Conservation (phyloP, 2,329 filamentous ascomycete species). For the Grosmannia clavigera region DNA sequence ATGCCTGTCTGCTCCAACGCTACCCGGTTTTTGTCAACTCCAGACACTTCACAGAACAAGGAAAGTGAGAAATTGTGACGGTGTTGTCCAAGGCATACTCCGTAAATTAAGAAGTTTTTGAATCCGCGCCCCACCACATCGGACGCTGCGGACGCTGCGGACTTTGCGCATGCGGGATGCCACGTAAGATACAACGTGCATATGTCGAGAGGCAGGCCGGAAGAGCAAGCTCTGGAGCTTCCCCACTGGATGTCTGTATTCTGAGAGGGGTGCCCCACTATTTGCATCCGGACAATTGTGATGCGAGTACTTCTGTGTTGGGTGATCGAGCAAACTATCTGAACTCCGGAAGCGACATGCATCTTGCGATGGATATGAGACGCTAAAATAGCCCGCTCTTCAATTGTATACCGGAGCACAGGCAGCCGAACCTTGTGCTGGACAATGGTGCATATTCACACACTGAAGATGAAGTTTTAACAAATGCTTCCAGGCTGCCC, state of each 20-base stretch:
- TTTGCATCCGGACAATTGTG: not conserved
- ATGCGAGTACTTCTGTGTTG: not conserved
- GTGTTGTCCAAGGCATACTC: not conserved
- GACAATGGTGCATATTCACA: not conserved
- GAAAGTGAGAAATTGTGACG: not conserved
- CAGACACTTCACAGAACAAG: too few relatives aligned
- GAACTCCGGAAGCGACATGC: not conserved
- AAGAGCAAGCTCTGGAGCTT: not conserved
- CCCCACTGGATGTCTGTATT: not conserved
- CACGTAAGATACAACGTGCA: not conserved
- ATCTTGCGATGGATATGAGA: not conserved
- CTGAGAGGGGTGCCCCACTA: too few relatives aligned
- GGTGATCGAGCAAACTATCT: not conserved
- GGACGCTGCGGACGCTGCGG: not conserved
- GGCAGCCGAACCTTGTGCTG: too few relatives aligned
- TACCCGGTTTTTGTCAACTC: too few relatives aligned
- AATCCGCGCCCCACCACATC: not conserved
- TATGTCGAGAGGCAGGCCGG: not conserved
- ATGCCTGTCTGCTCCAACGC: too few relatives aligned
- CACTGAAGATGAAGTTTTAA: not conserved
- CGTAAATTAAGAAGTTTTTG: not conserved
- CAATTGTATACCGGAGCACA: not conserved
- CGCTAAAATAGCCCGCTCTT: not conserved
- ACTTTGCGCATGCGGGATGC: not conserved
- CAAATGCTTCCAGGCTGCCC: too few relatives aligned